Evolutionary conservation across 1,139 yeast species (phyloP).

Genomic region (Candida pseudocylindracea): DNA sequence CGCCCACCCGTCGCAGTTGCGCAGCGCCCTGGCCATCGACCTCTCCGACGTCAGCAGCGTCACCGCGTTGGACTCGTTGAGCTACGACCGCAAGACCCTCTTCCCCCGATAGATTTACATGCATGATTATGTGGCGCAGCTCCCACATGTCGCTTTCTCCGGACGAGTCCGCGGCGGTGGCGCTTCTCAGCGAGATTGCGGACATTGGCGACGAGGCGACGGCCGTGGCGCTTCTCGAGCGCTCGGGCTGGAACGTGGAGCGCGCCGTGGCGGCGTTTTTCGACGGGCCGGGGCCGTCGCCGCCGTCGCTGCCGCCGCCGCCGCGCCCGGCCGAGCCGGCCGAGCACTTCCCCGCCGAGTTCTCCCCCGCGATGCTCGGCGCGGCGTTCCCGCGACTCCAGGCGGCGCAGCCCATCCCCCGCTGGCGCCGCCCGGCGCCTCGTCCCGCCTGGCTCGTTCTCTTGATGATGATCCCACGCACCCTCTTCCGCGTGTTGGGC

Average conservation of each 20-base stretch:
- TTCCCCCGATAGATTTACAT: no score
- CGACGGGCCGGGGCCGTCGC: conserved; percentile 17
- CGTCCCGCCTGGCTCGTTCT: conserved; percentile 14
- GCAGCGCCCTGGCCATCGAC: no score
- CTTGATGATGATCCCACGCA: conserved; percentile 21
- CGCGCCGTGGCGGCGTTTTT: conserved; percentile 25
- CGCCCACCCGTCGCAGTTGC: no score
- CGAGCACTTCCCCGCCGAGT: conserved; percentile 4
- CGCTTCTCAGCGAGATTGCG: no score
- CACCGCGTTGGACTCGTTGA: no score
- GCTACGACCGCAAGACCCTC: no score
- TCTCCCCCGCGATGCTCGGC: conserved; percentile 14
- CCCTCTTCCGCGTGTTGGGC: conserved; percentile 12
- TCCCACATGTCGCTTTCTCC: no score
- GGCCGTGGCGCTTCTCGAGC: conserved; percentile 14
- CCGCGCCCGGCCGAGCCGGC: background rate
- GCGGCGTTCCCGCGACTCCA: conserved; percentile 17
- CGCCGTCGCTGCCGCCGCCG: background rate
- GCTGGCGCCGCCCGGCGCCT: conserved; percentile 24
- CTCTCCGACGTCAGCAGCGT: no score
- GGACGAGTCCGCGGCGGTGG: no score
- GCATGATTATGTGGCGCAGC: no score
- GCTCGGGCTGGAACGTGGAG: conserved; percentile 25
- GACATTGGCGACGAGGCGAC: no score
- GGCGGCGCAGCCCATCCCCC: conserved; percentile 17